phyloP scores from a whole-genome alignment of 1,284 basidiomycete genomes.

The Cutaneotrichosporon sp. region DNA sequence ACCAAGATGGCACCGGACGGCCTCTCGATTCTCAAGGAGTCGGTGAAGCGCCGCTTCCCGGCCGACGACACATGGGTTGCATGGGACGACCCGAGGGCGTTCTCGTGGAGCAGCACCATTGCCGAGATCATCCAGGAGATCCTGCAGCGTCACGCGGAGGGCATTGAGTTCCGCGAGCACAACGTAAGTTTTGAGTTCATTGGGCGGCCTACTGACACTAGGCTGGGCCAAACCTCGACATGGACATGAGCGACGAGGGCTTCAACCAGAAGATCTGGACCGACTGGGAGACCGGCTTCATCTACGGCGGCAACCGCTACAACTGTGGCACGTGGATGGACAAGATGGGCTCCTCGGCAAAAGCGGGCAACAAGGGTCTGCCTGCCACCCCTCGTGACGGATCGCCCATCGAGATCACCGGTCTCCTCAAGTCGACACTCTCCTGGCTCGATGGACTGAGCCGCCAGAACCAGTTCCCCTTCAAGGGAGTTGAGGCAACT shows the following conservation, averaged over 20 bases:
- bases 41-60: conserved; percentile 87
- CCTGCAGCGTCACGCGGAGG: conserved; percentile 85
- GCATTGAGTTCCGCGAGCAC: conserved; percentile 92
- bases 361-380: conserved; percentile 88
- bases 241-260: conserved; percentile 86
- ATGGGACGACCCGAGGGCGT: conserved; percentile 84
- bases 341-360: conserved; percentile 89
- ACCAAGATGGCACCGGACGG: conserved; percentile 80
- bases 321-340: conserved; percentile 82
- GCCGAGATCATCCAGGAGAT: conserved; percentile 96
- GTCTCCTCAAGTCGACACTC: conserved; percentile 86
- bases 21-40: conserved; percentile 71
- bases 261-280: conserved; percentile 92
- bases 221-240: conserved; percentile 90
- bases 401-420: conserved; percentile 92
- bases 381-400: conserved; percentile 95
- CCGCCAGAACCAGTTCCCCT: conserved; percentile 72
- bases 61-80: conserved; percentile 88
- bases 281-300: conserved; percentile 90
- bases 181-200: conserved; percentile 56
- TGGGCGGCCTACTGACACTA: conserved; percentile 20
- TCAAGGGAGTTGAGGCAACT: conserved; percentile 78
- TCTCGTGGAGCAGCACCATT: conserved; percentile 73
- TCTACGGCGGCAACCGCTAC: conserved; percentile 79
- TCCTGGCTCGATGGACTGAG: conserved; percentile 78